Evolutionary conservation across 2,329 filamentous ascomycete species (phyloP).

Genomic region (Orbilia quercus): DNA sequence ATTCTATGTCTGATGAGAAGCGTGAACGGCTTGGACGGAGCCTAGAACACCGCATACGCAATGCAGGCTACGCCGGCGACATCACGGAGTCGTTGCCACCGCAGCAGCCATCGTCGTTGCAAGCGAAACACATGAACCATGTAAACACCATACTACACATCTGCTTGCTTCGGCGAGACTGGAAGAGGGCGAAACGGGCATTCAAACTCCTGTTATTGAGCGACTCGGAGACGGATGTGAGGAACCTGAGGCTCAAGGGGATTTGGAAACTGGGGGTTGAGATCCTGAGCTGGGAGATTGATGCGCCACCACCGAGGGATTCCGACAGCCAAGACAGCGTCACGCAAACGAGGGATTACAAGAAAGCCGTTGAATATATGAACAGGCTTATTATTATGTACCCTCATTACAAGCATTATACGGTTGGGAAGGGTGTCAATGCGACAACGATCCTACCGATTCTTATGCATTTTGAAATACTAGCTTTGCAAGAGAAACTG

Average conservation of each 20-base stretch:
- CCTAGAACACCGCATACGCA: slow-evolving; percentile 42
- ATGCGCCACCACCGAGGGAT: background rate
- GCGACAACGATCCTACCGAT: slow-evolving; percentile 53
- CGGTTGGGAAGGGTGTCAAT: slow-evolving; percentile 46
- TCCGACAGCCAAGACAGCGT: slow-evolving; percentile 5
- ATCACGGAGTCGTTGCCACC: slow-evolving; percentile 51
- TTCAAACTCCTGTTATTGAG: slow-evolving; percentile 58
- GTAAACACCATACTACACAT: slow-evolving; percentile 58
- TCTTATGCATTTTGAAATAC: slow-evolving; percentile 52
- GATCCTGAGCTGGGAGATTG: slow-evolving; percentile 54
- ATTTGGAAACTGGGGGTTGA: slow-evolving; percentile 59
- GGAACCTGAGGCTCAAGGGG: slow-evolving; percentile 47
- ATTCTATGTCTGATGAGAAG: slow-evolving; percentile 18
- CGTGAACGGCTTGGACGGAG: slow-evolving; percentile 26
- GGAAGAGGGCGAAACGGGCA: slow-evolving; percentile 57
- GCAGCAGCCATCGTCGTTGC: slow-evolving; percentile 41
- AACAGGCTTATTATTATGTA: slow-evolving; percentile 58
- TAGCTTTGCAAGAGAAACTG: slow-evolving; percentile 48
- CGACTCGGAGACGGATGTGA: slow-evolving; percentile 38
- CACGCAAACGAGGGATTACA: slow-evolving; percentile 14
- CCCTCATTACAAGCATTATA: slow-evolving; percentile 57
- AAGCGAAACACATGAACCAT: slow-evolving; percentile 56
- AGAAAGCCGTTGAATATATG: slow-evolving; percentile 58
- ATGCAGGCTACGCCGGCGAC: slow-evolving; percentile 41
- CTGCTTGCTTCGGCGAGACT: slow-evolving; percentile 57